Evolutionary conservation across 495 filamentous ascomycete genomes (phyloP), one percentile per base, ranked within the genome.

Genomic region (Penicillium bovifimosum): DNA sequence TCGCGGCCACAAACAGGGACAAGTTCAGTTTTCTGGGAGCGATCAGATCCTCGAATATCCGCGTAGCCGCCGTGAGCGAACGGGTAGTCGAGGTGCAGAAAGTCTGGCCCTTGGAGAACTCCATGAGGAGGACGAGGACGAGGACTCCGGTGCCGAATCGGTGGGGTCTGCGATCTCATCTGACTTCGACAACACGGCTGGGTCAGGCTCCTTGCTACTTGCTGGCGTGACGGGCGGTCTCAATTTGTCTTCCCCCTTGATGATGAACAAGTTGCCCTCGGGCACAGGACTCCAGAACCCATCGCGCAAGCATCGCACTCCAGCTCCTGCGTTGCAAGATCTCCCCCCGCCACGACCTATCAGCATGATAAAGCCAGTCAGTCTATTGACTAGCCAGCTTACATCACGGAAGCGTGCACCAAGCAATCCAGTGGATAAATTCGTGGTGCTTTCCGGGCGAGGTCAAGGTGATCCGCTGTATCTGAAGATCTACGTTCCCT

Each of bases 281-380:
- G 61, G 61, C 13, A 64, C 70, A 9, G 64, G 70, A 0, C 69
- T 73, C 2, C 66, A 69, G 32, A 63, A 71, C 11, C 82, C 85
- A 26, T 79, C 83, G 4, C 84, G 77, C 51, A 86, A 85, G 58
- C 56, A 65, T n/a, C 81, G 77, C 47, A 73, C 75, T 2, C 75
- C 81, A 8, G 76, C 85, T 2, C 79, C 84, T 5, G 69, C 80
- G 54, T 65, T 87, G 63, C 72, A 88, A 67, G 88, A 86, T n/a
- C 78, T 97, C 13, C 93, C 93, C 18, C 90, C 93, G 1, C 86
- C 91, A n/a, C 79, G 91, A 13, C 95, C 95, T 7, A 83, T 97
- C 54, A 96, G 90, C 65, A 85, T 85, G 59, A 58, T 90, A 4
- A 84, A 89, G 49, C 90, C 92, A 1, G 80, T 86, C 42, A 95